phyloP scores from a whole-genome alignment of 2,329 filamentous ascomycete genomes.

The Fusarium siculi region DNA sequence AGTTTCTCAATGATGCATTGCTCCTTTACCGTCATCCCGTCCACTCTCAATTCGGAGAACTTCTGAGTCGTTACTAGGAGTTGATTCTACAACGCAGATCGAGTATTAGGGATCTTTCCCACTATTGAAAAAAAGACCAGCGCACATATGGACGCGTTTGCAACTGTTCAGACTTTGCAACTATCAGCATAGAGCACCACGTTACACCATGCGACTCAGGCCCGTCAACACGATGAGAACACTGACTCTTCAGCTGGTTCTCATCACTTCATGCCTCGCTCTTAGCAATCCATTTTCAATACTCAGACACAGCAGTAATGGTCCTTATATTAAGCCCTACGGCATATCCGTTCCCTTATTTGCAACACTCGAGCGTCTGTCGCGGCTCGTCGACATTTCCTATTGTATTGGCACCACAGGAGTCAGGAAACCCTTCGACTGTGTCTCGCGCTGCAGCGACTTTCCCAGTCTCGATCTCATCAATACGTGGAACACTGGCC shows the following conservation, averaged over 20 bases:
- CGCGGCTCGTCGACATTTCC: constrained; percentile 91
- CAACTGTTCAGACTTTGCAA: background rate
- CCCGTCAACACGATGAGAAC: background rate
- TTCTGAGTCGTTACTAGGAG: background rate
- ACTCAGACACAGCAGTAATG: constrained; percentile 6
- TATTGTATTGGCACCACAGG: constrained; percentile 93
- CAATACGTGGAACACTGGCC: constrained; percentile 89
- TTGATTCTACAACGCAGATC: background rate
- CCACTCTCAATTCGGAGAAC: background rate
- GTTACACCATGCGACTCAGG: constrained; percentile 21
- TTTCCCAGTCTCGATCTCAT: constrained; percentile 84
- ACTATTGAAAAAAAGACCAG: background rate
- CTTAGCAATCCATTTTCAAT: constrained; percentile 15
- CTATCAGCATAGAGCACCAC: background rate
- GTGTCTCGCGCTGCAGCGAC: constrained; percentile 84
- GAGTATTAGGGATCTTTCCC: background rate
- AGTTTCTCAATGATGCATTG: constrained; percentile 7
- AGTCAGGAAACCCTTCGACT: constrained; percentile 84
- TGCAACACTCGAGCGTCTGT: constrained; percentile 82
- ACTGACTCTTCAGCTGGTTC: constrained; percentile 33
- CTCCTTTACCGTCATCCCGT: background rate
- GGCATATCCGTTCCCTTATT: constrained; percentile 66
- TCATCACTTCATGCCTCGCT: constrained; percentile 24
- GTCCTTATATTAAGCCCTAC: constrained; percentile 51
- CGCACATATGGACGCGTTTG: background rate